Evolutionary conservation across 2,329 filamentous ascomycete species (phyloP), one percentile per base, ranked within the genome.

Genomic region (Canariomyces notabilis): DNA sequence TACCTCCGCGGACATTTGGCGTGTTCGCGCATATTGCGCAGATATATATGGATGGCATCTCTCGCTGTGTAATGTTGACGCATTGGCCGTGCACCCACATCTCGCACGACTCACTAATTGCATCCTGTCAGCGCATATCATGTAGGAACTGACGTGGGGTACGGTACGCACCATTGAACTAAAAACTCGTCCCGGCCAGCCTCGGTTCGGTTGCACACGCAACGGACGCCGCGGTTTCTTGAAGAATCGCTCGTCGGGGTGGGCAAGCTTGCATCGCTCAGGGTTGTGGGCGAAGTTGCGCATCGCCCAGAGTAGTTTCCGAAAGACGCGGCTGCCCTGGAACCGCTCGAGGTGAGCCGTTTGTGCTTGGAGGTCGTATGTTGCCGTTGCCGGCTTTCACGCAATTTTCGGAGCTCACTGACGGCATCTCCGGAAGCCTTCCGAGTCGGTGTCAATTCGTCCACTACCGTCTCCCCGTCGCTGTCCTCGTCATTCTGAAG

Each of bases 11-110:
- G 59, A 73, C 69, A 49, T 73, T 77, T 1, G 78, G 75, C 7
- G 78, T 81, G 53, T 80, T 75, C 16, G 76, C 75, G 58, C 80
- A 84, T 51, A 79, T 83, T 1, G 75, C 72, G 58, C 80, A 84
- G 29, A 83, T 77, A 55, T 83, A 84, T 5, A 83, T 76, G 11
- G 71, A 69, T 5, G 80, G 77, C 54, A 78, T 71, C n/a, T 71
- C 73, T 46, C 74, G 70, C 38, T 71, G 71, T 37, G 73, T 75
- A 51, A 83, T 76, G 51, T 79, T 79, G 56, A 82, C 71, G 59
- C 80, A 84, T 46, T 70, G 71, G n/a, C 76, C 78, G 59, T 84
- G 80, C 22, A 83, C 73, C 72, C 75, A 81, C 68, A 80, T 75
- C 57, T 83, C 79, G 59, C 80, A 84, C 19, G 77, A 79, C 64